These are phyloP conservation scores for Ophiostoma triangulosporum DNA, from an alignment of 2,329 filamentous ascomycete species.

Conservation along the genomic window DNA sequence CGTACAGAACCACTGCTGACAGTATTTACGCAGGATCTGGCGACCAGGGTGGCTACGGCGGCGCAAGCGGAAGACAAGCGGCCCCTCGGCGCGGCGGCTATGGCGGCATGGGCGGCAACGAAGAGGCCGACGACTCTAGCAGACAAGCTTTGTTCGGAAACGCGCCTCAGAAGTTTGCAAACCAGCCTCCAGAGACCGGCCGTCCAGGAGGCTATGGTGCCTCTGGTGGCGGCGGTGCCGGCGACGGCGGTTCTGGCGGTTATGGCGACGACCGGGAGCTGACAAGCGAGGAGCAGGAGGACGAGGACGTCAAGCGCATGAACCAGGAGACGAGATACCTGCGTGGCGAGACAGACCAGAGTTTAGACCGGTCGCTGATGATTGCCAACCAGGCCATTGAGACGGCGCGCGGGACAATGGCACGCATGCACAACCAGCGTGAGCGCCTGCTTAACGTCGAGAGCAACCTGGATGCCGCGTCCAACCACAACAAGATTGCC, in stretches of 20 bases:
- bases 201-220: not conserved
- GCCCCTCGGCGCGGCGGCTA: slow-evolving; percentile 40
- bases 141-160: slow-evolving; percentile 50
- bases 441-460: slow-evolving; percentile 74
- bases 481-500: slow-evolving; percentile 61
- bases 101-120: slow-evolving; percentile 40
- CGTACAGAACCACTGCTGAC: slow-evolving; percentile 13
- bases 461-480: slow-evolving; percentile 65
- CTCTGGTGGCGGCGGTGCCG: not conserved
- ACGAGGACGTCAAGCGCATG: slow-evolving; percentile 55
- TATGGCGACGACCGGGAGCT: slow-evolving; percentile 62
- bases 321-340: slow-evolving; percentile 63
- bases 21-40: slow-evolving; percentile 6
- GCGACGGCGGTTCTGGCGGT: slow-evolving; percentile 27
- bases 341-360: slow-evolving; percentile 49
- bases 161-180: slow-evolving; percentile 35
- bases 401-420: slow-evolving; percentile 57
- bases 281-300: slow-evolving; percentile 68
- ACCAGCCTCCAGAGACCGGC: slow-evolving; percentile 34
- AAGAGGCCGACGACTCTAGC: slow-evolving; percentile 34
- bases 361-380: slow-evolving; percentile 53
- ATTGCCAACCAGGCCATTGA: slow-evolving; percentile 57
- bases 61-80: not conserved
- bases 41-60: slow-evolving; percentile 19
- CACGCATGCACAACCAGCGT: slow-evolving; percentile 61